Base-by-base conservation (phyloP, 2,329 filamentous ascomycete genomes). In the Nannizzia gypsea region DNA sequence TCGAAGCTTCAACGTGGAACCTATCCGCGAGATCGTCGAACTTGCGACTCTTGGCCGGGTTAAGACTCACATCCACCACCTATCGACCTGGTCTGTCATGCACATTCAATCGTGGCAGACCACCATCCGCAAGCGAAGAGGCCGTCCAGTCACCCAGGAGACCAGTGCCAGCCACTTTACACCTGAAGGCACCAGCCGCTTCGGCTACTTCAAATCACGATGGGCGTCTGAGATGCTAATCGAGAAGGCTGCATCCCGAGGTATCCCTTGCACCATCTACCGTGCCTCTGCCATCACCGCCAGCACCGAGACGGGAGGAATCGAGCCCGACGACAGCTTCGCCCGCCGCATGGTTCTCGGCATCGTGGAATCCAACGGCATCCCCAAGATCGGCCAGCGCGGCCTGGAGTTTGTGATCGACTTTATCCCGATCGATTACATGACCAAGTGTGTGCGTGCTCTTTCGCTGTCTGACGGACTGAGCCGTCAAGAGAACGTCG, bases 361-460 rank as follows among this genome's bases (percentile, higher is more conserved):
- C 11, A 61, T 61, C 17, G 56, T 61, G 20, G 31, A 54, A n/a
- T 58, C 42, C 26, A 57, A 57, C 31, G 56, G 44, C 15, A 48
- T 61, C 52, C 59, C 59, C 9, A 57, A 61, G 20, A 55, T 61
- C 13, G 48, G 42, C 13, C 56, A 58, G 20, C 56, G 48, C 26
- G 44, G 56, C 24, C 56, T 52, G 5, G 56, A 58, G 36, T 61
- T 61, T 24, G 56, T 54, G 17, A 58, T 61, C 28, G 59, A 61
- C 36, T 61, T 61, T 38, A 40, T 61, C 31, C 59, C 59, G n/a
- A 48, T 61, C 3, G 59, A 61, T n/a, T 61, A 61, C 42, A 55
- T 58, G 56, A 56, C 59, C 20, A 50, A 52, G 38, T 50, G 55
- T 15, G 56, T 58, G 20, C 46, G 44, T 20, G 46, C 59, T 1